phyloP scores from a whole-genome alignment of 768 basidiomycete species.

The Lentinus tigrinus region DNA sequence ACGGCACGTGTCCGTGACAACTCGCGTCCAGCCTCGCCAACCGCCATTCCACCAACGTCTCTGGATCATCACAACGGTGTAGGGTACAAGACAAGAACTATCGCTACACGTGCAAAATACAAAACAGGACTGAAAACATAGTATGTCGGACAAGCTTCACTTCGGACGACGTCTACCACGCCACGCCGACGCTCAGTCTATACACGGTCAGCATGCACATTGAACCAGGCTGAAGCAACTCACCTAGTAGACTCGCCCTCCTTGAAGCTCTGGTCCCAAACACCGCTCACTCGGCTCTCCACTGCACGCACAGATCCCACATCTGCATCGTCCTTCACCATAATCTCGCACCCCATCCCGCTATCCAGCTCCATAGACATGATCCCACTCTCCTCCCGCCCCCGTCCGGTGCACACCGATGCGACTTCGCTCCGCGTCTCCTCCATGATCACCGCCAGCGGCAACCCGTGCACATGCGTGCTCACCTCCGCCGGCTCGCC shows the following conservation, averaged over 20 bases:
- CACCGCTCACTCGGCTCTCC: neutral
- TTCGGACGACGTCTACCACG: neutral
- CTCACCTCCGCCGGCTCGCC: neutral
- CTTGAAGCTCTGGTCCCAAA: slow-evolving; percentile 12
- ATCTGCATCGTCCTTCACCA: neutral
- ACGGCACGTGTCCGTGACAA: too few species aligned
- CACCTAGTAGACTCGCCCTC: slow-evolving; percentile 18
- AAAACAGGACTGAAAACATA: neutral
- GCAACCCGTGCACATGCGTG: slow-evolving; percentile 18
- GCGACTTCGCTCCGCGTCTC: slow-evolving; percentile 23
- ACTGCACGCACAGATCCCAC: too few species aligned
- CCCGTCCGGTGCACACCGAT: neutral
- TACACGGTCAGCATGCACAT: neutral
- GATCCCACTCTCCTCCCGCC: neutral
- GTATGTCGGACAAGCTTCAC: neutral
- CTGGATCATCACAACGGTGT: too few species aligned
- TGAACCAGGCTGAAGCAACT: neutral
- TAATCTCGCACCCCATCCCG: neutral
- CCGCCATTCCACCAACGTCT: too few species aligned
- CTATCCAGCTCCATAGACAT: neutral
- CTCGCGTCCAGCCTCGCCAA: too few species aligned
- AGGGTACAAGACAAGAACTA: neutral
- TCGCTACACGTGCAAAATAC: neutral
- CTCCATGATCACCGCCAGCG: slow-evolving; percentile 26
- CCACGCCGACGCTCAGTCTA: slow-evolving; percentile 10